These are phyloP conservation scores for Glaciozyma martinii DNA, from an alignment of 768 basidiomycete genomes.

Conservation along the genomic window DNA sequence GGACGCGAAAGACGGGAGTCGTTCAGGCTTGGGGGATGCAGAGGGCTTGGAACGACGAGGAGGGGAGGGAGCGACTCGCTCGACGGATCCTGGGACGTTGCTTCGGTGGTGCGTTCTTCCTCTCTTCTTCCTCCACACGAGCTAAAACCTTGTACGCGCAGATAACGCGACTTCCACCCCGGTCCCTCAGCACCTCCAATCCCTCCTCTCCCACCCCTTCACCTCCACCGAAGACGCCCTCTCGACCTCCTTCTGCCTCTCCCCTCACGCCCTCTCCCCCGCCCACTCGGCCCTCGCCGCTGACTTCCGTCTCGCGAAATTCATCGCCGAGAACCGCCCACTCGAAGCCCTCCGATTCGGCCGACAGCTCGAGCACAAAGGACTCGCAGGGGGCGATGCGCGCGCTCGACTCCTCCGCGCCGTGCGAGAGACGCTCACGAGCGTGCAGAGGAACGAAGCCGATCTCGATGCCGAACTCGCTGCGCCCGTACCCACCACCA, in stretches of 20 bases:
- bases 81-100: constrained; percentile 12
- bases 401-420: constrained; percentile 18
- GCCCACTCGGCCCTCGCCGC: constrained; percentile 1
- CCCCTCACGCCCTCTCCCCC: background rate
- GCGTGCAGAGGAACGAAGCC: constrained; percentile 9
- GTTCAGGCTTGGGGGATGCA: constrained; percentile 27
- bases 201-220: constrained; percentile 22
- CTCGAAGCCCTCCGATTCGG: constrained; percentile 24
- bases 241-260: constrained; percentile 14
- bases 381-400: constrained; percentile 3
- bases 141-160: background rate
- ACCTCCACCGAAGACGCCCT: constrained; percentile 12
- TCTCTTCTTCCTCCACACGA: background rate
- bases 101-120: constrained; percentile 22
- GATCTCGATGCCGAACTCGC: constrained; percentile 10
- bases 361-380: background rate
- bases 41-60: constrained; percentile 13
- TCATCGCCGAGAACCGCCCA: constrained; percentile 20
- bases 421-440: constrained; percentile 17
- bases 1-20: constrained; percentile 5
- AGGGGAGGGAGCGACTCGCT: constrained; percentile 6
- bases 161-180: constrained; percentile 17
- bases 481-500: background rate
- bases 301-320: constrained; percentile 27
- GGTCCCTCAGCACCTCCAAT: constrained; percentile 9